Base-by-base conservation (phyloP, 23 red algal species). In the Gracilariopsis chorda region DNA sequence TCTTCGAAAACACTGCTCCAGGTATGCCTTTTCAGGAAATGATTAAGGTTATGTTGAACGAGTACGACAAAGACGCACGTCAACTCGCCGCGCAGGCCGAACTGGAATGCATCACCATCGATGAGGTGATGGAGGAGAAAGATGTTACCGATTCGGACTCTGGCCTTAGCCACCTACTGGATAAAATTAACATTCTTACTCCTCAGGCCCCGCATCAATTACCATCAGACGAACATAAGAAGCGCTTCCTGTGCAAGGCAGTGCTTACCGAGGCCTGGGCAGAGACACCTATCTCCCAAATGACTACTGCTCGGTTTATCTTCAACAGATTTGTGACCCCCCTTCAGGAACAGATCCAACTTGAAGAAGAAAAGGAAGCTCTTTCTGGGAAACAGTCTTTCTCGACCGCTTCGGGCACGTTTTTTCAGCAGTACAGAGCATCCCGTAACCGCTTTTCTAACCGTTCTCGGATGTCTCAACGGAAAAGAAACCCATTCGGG, bases 241-340 rank as follows among this genome's bases (percentile, higher is more conserved):
- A 37, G 40, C 33, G 80, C 27, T 84, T 69, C 43, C 59, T 84
- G 13, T 19, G 19, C 19, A 70, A 13, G 14, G 17, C 19, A 17
- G 80, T 84, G 7, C 53, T 84, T 27, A 0, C 42, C n/a, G 19
- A 68, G 52, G 8, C 42, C 23, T 84, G 80, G 53, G 80, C 80
- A 17, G 58, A 25, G 28, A 20, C 24, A n/a, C 0, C 59, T 9
- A 67, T 84, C 25, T 20, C 53, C 17, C 32, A 63, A 10, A 84
- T 0, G 27, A 68, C 58, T 27, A 45, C 40, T 12, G 28, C 23
- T 19, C 32, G 46, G 37, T 84, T 19, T 57, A 39, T 21, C 19
- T 84, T 69, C 40, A 63, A 84, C 1, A 21, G n/a, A 19, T 84
- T 84, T 64, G 55, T 84, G 55, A 84, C 80, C 9, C 53, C 59